Evolutionary conservation across 805 yeast genomes (phyloP).

Genomic region (Yarrowia deformans): DNA sequence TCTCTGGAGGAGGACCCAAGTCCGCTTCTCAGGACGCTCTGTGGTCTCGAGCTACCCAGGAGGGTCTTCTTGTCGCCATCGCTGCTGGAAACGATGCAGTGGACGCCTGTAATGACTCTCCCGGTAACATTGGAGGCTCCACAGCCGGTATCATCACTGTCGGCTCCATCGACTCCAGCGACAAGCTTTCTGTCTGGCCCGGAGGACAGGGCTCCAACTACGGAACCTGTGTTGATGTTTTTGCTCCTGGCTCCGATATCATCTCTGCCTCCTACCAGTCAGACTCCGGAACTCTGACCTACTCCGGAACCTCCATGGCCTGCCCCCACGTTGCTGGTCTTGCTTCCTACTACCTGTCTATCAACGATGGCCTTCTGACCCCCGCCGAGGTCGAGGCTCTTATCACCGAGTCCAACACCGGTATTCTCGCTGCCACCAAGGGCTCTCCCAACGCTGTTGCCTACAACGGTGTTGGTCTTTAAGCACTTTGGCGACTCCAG

Average conservation of each 20-base stretch:
- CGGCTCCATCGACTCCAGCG: conserved; percentile 12
- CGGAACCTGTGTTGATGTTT: conserved; percentile 94
- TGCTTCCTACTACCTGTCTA: conserved; percentile 67
- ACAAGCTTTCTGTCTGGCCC: conserved; percentile 7
- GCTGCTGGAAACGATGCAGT: conserved; percentile 33
- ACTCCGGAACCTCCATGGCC: conserved; percentile 96
- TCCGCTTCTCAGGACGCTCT: conserved; percentile 87
- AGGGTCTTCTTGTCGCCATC: conserved; percentile 68
- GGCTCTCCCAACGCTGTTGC: conserved; percentile 32
- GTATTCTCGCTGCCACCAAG: neutral
- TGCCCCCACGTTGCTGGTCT: conserved; percentile 96
- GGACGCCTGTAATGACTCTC: conserved; percentile 26
- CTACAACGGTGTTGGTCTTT: conserved; percentile 26
- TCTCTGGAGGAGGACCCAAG: conserved; percentile 96
- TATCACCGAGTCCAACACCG: conserved; percentile 19
- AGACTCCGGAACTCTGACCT: conserved; percentile 46
- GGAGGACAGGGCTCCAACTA: conserved; percentile 25
- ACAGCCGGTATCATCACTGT: conserved; percentile 25
- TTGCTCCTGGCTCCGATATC: conserved; percentile 94
- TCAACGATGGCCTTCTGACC: conserved; percentile 13
- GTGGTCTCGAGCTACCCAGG: conserved; percentile 85
- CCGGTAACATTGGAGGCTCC: conserved; percentile 22
- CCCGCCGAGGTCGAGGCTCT: conserved; percentile 27
- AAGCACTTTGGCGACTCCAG: neutral
- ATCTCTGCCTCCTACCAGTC: conserved; percentile 58